Evolutionary conservation across 768 basidiomycete genomes (phyloP), one percentile per base, ranked within the genome.

Genomic region (Boletus reticuloceps): DNA sequence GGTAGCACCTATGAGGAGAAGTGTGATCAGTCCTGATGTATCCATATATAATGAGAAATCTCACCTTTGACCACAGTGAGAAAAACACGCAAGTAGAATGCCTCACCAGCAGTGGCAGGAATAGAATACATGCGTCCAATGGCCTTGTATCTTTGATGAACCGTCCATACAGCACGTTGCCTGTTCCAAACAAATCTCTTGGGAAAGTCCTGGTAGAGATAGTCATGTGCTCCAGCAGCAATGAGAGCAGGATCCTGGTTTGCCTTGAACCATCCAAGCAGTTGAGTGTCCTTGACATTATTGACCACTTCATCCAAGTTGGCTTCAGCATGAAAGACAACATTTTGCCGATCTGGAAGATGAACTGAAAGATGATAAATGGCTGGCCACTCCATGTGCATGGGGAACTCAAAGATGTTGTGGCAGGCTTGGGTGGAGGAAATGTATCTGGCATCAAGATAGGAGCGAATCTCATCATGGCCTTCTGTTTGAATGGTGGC

Each of bases 31-130:
- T 29, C 0, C 22, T 22, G 22, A 40, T 39, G 2, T 11, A 8
- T 19, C 3, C 4, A 4, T 22, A 22, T 4, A 22, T 1, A 20
- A 20, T 20, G 20, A 20, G 20, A 20, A 20, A 20, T 20, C 20
- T 20, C 20, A 20, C 20, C 20, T 50, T 62, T 69, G 22, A 76
- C 70, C 39, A 70, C 60, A 43, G 77, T 75, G 0, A 80, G 69
- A 3, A 80, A 61, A 8, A 69, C 64, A 6, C 67, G 43, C 5
- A 81, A 63, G 50, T 79, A 79, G 44, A 77, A 79, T 0, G 54
- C 45, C 42, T 80, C 75, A 2, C 76, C 74, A 39, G 61, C 53
- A 34, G 52, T 52, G 3, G 72, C 64, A 46, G 59, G 50, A 17
- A 39, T 6, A 1, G 51, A n/a, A 3, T 62, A 56, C 54, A 63